Percentiles rank a stretch among this genome's conserved stretches.
phyloP scores from a whole-genome alignment of 169 alveolate species.

The Eimeria mitis region DNA sequence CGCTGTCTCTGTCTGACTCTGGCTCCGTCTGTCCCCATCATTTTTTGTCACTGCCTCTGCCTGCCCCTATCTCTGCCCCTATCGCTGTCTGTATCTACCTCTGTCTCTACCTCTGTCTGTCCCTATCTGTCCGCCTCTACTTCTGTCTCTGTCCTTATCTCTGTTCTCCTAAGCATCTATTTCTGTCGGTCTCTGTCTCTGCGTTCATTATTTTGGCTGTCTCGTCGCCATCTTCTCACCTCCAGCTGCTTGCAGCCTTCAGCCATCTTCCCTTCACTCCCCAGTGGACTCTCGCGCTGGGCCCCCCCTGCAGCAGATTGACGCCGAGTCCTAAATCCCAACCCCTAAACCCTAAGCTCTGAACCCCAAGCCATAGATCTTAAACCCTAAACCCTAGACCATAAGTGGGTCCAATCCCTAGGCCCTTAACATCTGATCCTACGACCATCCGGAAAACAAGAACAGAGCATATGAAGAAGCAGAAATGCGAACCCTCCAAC shows the following conservation, averaged over 20 bases:
- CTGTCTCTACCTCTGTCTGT: background rate
- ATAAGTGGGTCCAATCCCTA: background rate
- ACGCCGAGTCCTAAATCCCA: background rate
- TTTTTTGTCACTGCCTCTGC: background rate
- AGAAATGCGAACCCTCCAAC: background rate
- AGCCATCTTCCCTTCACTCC: constrained; percentile 7
- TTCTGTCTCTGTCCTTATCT: background rate
- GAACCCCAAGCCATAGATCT: background rate
- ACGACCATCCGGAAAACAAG: background rate
- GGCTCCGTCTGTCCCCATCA: background rate
- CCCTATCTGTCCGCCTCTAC: background rate
- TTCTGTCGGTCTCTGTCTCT: background rate
- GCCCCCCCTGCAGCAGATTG: background rate
- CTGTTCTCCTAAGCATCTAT: no score
- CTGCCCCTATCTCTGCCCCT: background rate
- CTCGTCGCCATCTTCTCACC: background rate
- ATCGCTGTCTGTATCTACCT: background rate
- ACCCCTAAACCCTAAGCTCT: background rate
- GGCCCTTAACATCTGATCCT: background rate
- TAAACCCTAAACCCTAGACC: background rate
- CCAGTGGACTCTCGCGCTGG: background rate
- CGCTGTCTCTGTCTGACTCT: background rate
- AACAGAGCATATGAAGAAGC: background rate
- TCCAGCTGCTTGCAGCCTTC: constrained; percentile 42
- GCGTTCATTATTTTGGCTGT: background rate